Percentiles rank a stretch among this genome's conserved stretches.
phyloP scores from a whole-genome alignment of 768 basidiomycete species.

The Sistotremastrum suecicum region DNA sequence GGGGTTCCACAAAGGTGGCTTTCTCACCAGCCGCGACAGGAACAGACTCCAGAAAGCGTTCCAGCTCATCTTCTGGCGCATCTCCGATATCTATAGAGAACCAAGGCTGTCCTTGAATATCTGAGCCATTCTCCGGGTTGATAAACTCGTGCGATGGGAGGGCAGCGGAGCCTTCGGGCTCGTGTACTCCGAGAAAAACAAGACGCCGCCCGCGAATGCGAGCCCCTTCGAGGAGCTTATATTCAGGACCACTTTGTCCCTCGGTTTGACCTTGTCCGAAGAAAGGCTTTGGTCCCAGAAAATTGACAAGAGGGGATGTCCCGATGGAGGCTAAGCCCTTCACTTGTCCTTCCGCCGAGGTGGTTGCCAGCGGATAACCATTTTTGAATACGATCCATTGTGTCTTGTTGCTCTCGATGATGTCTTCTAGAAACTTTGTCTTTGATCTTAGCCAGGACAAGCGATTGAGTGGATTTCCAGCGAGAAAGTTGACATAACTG shows the following conservation, averaged over 20 bases:
- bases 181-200: constrained; percentile 73
- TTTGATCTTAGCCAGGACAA: constrained; percentile 72
- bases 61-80: constrained; percentile 26
- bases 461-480: constrained; percentile 63
- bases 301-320: constrained; percentile 43
- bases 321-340: constrained; percentile 36
- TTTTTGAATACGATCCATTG: constrained; percentile 69
- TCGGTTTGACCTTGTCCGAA: constrained; percentile 54
- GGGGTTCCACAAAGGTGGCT: constrained; percentile 52
- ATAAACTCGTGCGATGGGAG: constrained; percentile 54
- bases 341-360: constrained; percentile 19
- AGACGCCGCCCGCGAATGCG: constrained; percentile 45
- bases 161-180: constrained; percentile 34
- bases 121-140: constrained; percentile 33
- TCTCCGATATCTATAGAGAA: constrained; percentile 69
- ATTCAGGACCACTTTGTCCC: constrained; percentile 11
- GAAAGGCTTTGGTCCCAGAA: constrained; percentile 55
- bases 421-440: constrained; percentile 58
- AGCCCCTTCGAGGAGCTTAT: constrained; percentile 31
- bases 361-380: constrained; percentile 50
- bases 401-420: constrained; percentile 43
- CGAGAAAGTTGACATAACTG: constrained; percentile 36
- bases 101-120: constrained; percentile 73
- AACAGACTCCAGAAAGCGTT: constrained; percentile 23
- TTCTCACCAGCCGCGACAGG: constrained; percentile 20